Conservation (phyloP, 2,329 filamentous ascomycete species). For the Talaromyces sp. region DNA sequence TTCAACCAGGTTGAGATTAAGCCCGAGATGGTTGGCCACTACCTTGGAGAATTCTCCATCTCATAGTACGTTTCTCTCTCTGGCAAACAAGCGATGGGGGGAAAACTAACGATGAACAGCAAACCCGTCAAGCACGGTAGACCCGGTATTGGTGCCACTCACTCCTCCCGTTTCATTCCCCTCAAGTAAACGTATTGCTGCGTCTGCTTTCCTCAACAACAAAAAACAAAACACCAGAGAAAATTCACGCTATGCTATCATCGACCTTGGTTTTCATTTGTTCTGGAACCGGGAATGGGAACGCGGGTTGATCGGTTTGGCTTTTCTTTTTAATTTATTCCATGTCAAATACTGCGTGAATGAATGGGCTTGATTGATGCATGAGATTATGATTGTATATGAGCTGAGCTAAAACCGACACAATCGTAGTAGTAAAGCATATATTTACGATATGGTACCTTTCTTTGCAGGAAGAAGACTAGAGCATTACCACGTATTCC, state of each 20-base stretch:
- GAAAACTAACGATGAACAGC: conserved; percentile 61
- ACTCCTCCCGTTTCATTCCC: conserved; percentile 99
- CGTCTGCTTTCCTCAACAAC: conserved; percentile 7
- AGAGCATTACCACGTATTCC: background rate
- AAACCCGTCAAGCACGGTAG: conserved; percentile 99
- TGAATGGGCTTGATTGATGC: conserved; percentile 18
- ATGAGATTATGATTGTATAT: conserved; percentile 9
- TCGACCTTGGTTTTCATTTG: conserved; percentile 18
- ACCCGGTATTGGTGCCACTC: conserved; percentile 99
- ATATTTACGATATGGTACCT: background rate
- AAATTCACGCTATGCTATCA: conserved; percentile 15
- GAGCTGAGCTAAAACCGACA: background rate
- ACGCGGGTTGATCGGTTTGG: conserved; percentile 10
- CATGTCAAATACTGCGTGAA: conserved; percentile 19
- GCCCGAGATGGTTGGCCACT: conserved; percentile 99
- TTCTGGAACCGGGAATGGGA: conserved; percentile 19
- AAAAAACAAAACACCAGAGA: conserved; percentile 14
- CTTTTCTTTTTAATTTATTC: conserved; percentile 15
- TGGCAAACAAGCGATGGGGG: background rate
- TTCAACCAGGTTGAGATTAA: conserved; percentile 99
- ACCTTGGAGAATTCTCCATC: conserved; percentile 99
- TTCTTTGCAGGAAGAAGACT: background rate
- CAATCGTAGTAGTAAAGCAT: background rate
- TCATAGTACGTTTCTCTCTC: conserved; percentile 74
- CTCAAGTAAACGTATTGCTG: conserved; percentile 72